A percentile compares a stretch with the other conserved stretches of the same genome.
Conservation (phyloP, 108 stramenopile species). For the Seminavis robusta region DNA sequence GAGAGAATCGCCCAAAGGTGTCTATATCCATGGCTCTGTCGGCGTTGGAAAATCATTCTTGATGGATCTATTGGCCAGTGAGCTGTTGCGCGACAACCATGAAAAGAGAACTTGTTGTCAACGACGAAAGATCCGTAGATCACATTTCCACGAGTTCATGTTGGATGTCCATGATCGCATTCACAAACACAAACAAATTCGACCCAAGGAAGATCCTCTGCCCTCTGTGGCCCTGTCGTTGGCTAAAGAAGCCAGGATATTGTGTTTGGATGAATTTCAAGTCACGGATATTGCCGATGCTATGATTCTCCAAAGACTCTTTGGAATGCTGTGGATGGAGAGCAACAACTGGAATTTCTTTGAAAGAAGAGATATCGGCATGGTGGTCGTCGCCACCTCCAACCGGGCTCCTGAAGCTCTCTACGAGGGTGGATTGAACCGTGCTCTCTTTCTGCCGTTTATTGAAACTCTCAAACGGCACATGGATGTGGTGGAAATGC, state of each 20-base stretch:
- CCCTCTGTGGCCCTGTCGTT: conserved; percentile 13
- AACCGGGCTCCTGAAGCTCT: conserved; percentile 46
- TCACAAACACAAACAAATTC: conserved; percentile 10
- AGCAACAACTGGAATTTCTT: conserved; percentile 9
- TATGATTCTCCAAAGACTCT: conserved; percentile 35
- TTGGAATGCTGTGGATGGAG: conserved; percentile 8
- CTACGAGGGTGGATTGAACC: conserved; percentile 59
- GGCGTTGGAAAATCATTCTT: conserved; percentile 2
- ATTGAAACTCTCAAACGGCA: conserved; percentile 24
- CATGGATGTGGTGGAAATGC: conserved; percentile 9
- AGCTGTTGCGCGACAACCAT: too few relatives aligned
- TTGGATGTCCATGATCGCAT: conserved; percentile 37
- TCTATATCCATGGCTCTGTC: not conserved
- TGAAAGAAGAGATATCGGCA: conserved; percentile 19
- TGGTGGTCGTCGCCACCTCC: conserved; percentile 54
- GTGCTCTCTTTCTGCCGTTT: conserved; percentile 51
- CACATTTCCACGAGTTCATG: conserved; percentile 55
- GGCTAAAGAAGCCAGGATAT: conserved; percentile 12
- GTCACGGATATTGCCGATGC: conserved; percentile 60
- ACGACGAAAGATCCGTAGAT: too few relatives aligned
- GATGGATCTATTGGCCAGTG: conserved; percentile 9
- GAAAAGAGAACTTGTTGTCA: too few relatives aligned
- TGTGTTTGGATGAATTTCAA: conserved; percentile 52
- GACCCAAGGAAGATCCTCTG: conserved; percentile 13
- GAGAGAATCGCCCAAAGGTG: too few relatives aligned